Evolutionary conservation across 306 rosid genomes (phyloP), one percentile per base, ranked within the genome.

Genomic region (Rubus parviflorus): DNA sequence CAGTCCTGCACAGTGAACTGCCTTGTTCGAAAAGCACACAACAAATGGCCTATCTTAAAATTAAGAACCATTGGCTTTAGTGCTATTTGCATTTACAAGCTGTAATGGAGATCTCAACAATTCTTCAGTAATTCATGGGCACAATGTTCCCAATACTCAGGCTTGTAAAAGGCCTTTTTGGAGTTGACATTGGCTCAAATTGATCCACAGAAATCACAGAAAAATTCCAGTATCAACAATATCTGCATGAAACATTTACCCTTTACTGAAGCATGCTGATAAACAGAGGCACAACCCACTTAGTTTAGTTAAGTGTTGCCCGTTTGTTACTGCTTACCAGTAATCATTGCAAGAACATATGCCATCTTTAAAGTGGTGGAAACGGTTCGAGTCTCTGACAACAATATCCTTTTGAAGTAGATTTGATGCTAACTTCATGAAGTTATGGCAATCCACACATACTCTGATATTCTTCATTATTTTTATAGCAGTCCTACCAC

Each of bases 381-480:
- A 94, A 9, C 97, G 96, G 80, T 88, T 94, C 30, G 97, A 87
- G 82, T 94, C 98, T 86, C 98, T 90, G 63, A 94, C 89, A 75
- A 90, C 76, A 75, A 92, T 94, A 83, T 87, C 93, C 85, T 88
- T 90, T 62, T 83, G 81, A 69, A 86, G 80, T 20, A 82, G 80
- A 79, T 77, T 73, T 62, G 98, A 90, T 15, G 94, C 89, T 76
- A 92, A 77, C 78, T 90, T 92, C 95, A 94, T 94, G 84, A 94
- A 94, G 80, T 89, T 88, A 66, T 92, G 97, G 84, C 98, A 94
- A 70, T 92, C 97, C 47, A 90, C 95, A 67, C 98, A 94, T 61
- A 94, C 90, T 53, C 94, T 91, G 64, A 92, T 94, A 80, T 94
- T 94, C 90, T 94, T 94, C 82, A 90, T 90, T 77, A 94, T 94